Base-by-base conservation (phyloP, 108 stramenopile genomes). In the Nitzschia palea region DNA sequence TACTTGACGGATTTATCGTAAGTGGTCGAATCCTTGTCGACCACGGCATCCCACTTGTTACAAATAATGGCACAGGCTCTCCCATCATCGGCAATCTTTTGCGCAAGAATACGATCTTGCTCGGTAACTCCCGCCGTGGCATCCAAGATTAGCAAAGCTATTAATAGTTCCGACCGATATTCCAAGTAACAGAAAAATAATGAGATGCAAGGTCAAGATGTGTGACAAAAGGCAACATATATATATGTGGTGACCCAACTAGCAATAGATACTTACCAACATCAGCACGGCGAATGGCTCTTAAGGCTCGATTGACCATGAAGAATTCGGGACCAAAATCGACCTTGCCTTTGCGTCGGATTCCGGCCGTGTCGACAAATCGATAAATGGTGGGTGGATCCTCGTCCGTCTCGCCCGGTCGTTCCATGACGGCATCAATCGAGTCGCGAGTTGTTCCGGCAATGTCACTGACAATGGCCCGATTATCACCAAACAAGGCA, bases 371-470 rank as follows among this genome's bases (percentile, higher is more conserved):
- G 76, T 99, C 99, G 17, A 99, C 88, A 56, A 99, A 95, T 15
- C 93, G 84, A 64, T 98, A 96, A 44, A 89, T 80, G 22, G 93
- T 92, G n/a, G 80, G 71, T 15, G 54, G 74, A 31, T 77, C 76
- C 34, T 75, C 82, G n/a, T 82, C 70, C 2, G 79, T 60, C 10
- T 74, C 68, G 1, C 76, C 67, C 8, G 87, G 87, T 60, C 85
- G 76, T 77, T 96, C 97, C 86, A 97, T 92, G 67, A 95, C 52
- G 34, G 94, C 97, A 71, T 98, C 97, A 68, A 98, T 96, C 18
- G 98, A 89, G 75, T 99, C 99, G 14, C 99, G 87, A 9, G 99
- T 99, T 18, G 98, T 97, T 22, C 99, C 99, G 12, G 99, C 96
- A 51, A 97, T 78, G 45, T 96, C 90, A 55, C 88, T 90, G 6